Evolutionary conservation across 352 stramenopile species (phyloP), one percentile per base, ranked within the genome.

Genomic region (Detonula confervacea): DNA sequence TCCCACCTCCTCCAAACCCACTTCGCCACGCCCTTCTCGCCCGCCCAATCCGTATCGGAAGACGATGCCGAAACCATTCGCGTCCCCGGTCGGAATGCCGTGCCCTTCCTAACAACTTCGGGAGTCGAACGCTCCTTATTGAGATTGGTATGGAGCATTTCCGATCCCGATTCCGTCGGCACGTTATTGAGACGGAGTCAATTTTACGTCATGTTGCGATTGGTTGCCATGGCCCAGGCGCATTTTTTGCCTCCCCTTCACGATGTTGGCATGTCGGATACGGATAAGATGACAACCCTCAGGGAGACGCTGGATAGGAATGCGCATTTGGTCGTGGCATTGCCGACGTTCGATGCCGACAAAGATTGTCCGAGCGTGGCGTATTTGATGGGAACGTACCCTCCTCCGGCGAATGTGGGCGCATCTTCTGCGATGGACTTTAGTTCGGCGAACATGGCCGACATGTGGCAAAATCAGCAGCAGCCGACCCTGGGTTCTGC

Each of bases 211-310:
- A 44, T 89, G n/a, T 65, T 91, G 6, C 67, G 85, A 37, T 56
- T 89, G 11, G 68, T 89, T 7, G 75, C 81, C 20, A 75, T 91
- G 81, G 81, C 79, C 27, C 85, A 91, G 65, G 57, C 69, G 0
- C 60, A 77, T 55, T 62, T 75, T n/a, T 35, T 83, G n/a, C 47
- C 61, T 20, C 70, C 73, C 9, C 29, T 80, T 8, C 11, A 35
- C 20, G 25, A 35, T 49, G 22, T 44, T 20, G 11, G 12, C n/a
- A n/a, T n/a, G 18, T 2, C 22, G 46, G 65, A 60, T 27, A 16
- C 2, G 24, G 35, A 61, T 18, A 47, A 64, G 1, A 46, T 47
- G 16, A 14, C 11, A 47, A 16, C 47, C 11, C 22, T 77, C 24
- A 68, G 30, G 52, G 54, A 76, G 9, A 39, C 56, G 18, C 22